Evolutionary conservation across 2,329 filamentous ascomycete genomes (phyloP), one percentile per base, ranked within the genome.

Genomic region (Metarhizium guizhouense): DNA sequence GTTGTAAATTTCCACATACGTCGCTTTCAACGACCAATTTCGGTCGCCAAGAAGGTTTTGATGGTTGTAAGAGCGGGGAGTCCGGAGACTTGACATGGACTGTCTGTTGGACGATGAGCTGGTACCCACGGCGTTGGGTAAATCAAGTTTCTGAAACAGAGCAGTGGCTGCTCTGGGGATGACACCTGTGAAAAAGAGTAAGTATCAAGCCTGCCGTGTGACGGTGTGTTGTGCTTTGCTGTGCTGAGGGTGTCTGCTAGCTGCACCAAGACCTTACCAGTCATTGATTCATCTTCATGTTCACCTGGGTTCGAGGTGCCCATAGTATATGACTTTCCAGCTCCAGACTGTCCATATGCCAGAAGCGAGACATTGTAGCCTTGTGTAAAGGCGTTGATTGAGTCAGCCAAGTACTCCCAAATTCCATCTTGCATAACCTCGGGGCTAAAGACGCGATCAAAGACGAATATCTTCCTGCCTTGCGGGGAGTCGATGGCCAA

Each of bases 251-350:
- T 11, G 38, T 11, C 32, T 10, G 16, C 43, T 74, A 87, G 71
- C 5, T 4, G 6, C 29, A 36, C 18, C 54, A 11, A 11, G 36
- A 36, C 14, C 54, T 50, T 80, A 94, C 90, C 91, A 88, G 93
- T 94, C 34, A 83, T 72, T 7, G 86, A 81, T 34, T 78, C 61
- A 64, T 93, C 80, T 30, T 76, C 78, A 66, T 95, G 87, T 65
- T 96, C 92, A 25, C 72, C 72, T 2, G 92, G 90, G 4, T 91
- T 91, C 0, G 93, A 91, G 0, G 94, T 99, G 56, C 94, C 94
- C 94, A 99, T 99, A 0, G 94, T 99, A 69, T 95, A 97, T 3
- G 93, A 97, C 74, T 99, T 99, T 63, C 94, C 94, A 11, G 94
- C 91, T 56, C 94, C 94, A 32, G 94, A 99, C 76, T 99, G 94